Evolutionary conservation across 78 protist genomes (phyloP), one percentile per base, ranked within the genome.

Genomic region (Emiliania huxleyi): DNA sequence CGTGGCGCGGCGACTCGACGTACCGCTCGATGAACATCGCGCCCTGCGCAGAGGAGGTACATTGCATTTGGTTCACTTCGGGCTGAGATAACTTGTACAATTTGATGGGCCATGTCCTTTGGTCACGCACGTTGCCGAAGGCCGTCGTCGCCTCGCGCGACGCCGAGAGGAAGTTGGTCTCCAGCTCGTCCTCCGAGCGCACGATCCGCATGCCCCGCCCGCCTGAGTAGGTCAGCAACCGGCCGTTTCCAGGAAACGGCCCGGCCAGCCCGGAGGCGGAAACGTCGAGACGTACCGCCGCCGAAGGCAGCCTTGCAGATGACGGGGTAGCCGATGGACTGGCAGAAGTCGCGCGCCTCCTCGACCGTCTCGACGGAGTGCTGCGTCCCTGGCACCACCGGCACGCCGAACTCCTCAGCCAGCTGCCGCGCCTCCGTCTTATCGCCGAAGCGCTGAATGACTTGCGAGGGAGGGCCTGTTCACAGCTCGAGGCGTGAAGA

Each of bases 121-220:
- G n/a, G n/a, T n/a, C n/a, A n/a, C n/a, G n/a, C n/a, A n/a, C 95
- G n/a, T 95, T 87, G 11, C 97, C 97, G n/a, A 96, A 96, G 18
- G 97, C 95, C 21, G 93, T 18, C 22, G 25, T 55, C 38, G 95
- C 96, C 90, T 95, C 96, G 11, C 44, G 26, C 26, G 52, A 42
- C 3, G 89, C 89, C 23, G 42, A 2, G 42, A 4, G 71, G 33
- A 71, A 43, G 73, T 75, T 91, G 18, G 33, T 84, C 49, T 77
- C 90, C 33, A 94, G 62, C 52, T 93, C 93, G 19, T 48, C 91
- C 73, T 0, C 56, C 35, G n/a, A 0, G 19, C 49, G 46, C 49
- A 90, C 95, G 23, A 93, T 55, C 26, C 95, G 88, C 95, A 95
- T 95, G 33, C 96, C 96, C 1, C 93, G 69, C 21, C 96, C 95